Evolutionary conservation across 2,329 filamentous ascomycete species (phyloP).

Genomic region (Colletotrichum paranaense): DNA sequence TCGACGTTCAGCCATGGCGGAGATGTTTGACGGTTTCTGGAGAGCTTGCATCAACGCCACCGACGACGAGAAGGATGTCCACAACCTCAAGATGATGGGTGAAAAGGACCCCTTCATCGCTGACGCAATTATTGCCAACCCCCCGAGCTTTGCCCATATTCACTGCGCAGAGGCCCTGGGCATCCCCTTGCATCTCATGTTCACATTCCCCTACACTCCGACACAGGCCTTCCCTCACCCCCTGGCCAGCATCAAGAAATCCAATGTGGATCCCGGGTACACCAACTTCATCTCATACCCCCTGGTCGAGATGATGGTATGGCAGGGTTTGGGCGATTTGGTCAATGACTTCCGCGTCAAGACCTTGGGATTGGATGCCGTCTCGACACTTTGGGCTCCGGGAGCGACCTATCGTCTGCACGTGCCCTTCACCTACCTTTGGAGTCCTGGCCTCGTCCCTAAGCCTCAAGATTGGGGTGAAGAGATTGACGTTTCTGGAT

Average conservation of each 20-base stretch:
- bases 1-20: conserved; percentile 76
- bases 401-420: conserved; percentile 78
- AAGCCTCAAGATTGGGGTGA: conserved; percentile 77
- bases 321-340: conserved; percentile 87
- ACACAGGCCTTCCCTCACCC: conserved; percentile 83
- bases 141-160: conserved; percentile 80
- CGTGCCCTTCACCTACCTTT: conserved; percentile 81
- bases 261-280: conserved; percentile 77
- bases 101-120: conserved; percentile 72
- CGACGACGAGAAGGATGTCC: conserved; percentile 72
- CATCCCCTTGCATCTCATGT: conserved; percentile 86
- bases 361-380: conserved; percentile 76
- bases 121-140: conserved; percentile 88
- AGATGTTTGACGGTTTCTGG: conserved; percentile 89
- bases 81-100: conserved; percentile 74
- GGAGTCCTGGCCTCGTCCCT: conserved; percentile 73
- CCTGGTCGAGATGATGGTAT: conserved; percentile 87
- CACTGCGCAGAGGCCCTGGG: conserved; percentile 84
- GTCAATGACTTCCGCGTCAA: conserved; percentile 80
- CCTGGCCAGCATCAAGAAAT: conserved; percentile 78
- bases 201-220: conserved; percentile 85
- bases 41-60: conserved; percentile 79
- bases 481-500: conserved; percentile 80
- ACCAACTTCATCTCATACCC: conserved; percentile 86
- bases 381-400: conserved; percentile 82